Conservation (phyloP, 345 rosid species). For the Viola odorata region DNA sequence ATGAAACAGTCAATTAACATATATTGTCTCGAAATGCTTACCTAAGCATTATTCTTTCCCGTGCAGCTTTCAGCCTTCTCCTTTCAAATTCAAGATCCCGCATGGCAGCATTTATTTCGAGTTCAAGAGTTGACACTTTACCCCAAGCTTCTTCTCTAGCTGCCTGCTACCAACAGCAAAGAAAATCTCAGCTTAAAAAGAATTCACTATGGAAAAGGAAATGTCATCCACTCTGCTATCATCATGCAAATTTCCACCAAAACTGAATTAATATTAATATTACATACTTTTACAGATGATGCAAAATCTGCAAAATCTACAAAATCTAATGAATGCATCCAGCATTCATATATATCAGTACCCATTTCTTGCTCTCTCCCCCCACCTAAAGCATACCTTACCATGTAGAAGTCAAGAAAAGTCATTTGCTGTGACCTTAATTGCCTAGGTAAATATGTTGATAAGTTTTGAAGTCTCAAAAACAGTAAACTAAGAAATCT, state of each 20-base stretch:
- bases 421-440: too few species aligned
- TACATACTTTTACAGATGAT: too few species aligned
- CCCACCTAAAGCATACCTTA: too few species aligned
- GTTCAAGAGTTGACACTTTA: conserved; percentile 80
- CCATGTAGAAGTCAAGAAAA: too few species aligned
- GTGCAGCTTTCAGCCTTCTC: conserved; percentile 84
- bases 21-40: conserved; percentile 25
- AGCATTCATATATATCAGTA: neutral
- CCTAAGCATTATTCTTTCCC: conserved; percentile 99
- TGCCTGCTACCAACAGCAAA: conserved; percentile 86
- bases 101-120: conserved; percentile 71
- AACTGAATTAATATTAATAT: neutral
- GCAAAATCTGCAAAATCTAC: neutral
- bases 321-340: neutral
- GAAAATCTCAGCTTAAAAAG: conserved; percentile 53
- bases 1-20: neutral
- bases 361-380: neutral
- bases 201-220: too few species aligned
- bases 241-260: neutral
- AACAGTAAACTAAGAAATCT: too few species aligned
- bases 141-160: conserved; percentile 99
- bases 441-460: too few species aligned
- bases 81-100: conserved; percentile 91
- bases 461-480: too few species aligned
- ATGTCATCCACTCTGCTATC: too few species aligned